Base-by-base conservation (phyloP, 2,329 filamentous ascomycete species). In the Apiospora koreana region DNA sequence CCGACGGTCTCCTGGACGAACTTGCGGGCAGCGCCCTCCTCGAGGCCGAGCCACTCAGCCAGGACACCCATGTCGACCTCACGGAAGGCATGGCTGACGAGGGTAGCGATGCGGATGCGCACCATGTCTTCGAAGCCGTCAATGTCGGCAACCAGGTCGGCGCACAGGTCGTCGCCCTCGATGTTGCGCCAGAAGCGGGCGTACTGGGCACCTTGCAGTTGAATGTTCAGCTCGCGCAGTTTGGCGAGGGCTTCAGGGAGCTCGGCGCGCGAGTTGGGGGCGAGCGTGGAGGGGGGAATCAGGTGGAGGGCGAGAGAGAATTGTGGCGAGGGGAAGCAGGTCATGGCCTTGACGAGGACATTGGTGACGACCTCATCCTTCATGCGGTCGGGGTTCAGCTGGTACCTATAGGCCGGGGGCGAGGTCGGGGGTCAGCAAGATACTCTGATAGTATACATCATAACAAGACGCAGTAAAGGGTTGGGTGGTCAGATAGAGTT, bases 351-450 rank as follows among this genome's bases (percentile, higher is more conserved):
- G 87, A 97, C 95, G 82, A 99, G 94, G 85, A 98, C 93, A 89
- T 98, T 98, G 87, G 96, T 98, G 83, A 96, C 94, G 80, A 95
- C 94, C 84, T 99, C 96, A 80, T 97, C 93, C 86, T 96, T 95
- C 80, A 95, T 91, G 77, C 97, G 94, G 87, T 98, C 95, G 68
- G 96, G 96, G 90, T 99, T 99, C 86, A 99, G 97, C 86, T 99
- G 97, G 89, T 99, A 99, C 75, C 96, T 99, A 77, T 72, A 23
- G 35, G 68, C 25, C 14, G 18, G 66, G 25, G 2, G 10, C 28
- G 64, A 41, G 62, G 65, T 0, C 1, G 31, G 21, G 54, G 50
- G 67, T 69, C 21, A 69, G 67, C 41, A 69, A 62, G 31, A 6
- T 23, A 18, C 2, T 48, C 21, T 38, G 6, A 14, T 8, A 16